Conservation (phyloP, 208 protist species). For the Angomonas deanei region DNA sequence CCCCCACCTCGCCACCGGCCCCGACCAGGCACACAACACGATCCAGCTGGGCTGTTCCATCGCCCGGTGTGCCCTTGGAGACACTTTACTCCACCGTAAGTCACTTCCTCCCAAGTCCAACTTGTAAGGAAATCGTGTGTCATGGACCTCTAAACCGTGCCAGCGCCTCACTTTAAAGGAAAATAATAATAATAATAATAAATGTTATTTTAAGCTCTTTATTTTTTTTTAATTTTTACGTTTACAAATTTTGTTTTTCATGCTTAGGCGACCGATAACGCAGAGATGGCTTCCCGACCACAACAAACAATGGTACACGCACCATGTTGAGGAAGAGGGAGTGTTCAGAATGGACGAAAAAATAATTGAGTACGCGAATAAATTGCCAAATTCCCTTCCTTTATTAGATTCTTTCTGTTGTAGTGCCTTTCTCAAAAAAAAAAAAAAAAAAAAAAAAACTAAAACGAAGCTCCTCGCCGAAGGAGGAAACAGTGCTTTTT, state of each 20-base stretch:
- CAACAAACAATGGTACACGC: too few species aligned
- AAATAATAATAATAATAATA: background rate
- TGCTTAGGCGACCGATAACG: too few species aligned
- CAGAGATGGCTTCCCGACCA: too few species aligned
- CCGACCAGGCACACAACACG: constrained; percentile 28
- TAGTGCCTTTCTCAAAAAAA: constrained; percentile 3
- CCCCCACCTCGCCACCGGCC: constrained; percentile 32
- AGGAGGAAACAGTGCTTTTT: constrained; percentile 6
- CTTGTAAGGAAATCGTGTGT: constrained; percentile 7
- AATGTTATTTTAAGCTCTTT: background rate
- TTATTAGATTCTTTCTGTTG: too few species aligned
- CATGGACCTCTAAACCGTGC: too few species aligned
- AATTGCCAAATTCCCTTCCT: too few species aligned
- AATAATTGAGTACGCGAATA: too few species aligned
- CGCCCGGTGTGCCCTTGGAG: constrained; percentile 37
- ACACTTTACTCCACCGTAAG: constrained; percentile 29
- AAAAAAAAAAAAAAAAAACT: constrained; percentile 4
- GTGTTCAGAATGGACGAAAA: too few species aligned
- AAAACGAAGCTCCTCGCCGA: background rate
- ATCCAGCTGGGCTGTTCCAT: constrained; percentile 34
- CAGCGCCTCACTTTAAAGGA: too few species aligned
- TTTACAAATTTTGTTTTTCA: background rate
- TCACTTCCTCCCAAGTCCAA: constrained; percentile 14
- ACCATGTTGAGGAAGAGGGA: too few species aligned
- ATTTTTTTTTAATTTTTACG: background rate